Evolutionary conservation across 257 asterid species (phyloP), one percentile per base, ranked within the genome.

Genomic region (Primulina tabacum): DNA sequence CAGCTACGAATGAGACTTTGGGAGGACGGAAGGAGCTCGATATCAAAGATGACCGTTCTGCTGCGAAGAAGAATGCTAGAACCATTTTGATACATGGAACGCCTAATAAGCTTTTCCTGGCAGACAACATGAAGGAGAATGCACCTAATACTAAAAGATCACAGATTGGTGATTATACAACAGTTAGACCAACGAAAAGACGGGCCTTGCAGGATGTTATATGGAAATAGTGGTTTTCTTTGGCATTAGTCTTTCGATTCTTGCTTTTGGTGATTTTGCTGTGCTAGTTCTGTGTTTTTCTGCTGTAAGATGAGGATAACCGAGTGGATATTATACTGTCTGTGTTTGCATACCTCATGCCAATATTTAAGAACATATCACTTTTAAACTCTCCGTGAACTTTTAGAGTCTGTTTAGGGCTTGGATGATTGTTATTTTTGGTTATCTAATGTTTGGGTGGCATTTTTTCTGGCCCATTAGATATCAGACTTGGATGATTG

Each of bases 61-160:
- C 77, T 7, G 75, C 53, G 65, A 78, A 65, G 82, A 82, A 79
- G 71, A 71, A 82, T 5, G 81, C 76, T 6, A 82, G 92, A 77
- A 77, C 86, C 74, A 86, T 86, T 56, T 58, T 87, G 78, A 85
- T 86, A 57, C 96, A 83, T 60, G 96, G 88, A 57, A 90, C 97
- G 2, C 94, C 97, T 1, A 69, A 74, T n/a, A 88, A 88, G 82
- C 73, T 47, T 37, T 67, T 55, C 26, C 61, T 60, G 14, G 60
- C 28, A n/a, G 77, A 83, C 65, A 77, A 83, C 68, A 77, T 84
- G 92, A 90, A 90, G 72, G 96, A 87, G 79, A 90, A 88, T 70
- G 78, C 64, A 61, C 79, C 80, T 26, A 34, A 20, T 8, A 65
- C 58, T 18, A 88, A 82, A 79, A 38, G 68, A 35, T 81, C 81